phyloP scores from a whole-genome alignment of 352 stramenopile species.

The Pythium periplocum region DNA sequence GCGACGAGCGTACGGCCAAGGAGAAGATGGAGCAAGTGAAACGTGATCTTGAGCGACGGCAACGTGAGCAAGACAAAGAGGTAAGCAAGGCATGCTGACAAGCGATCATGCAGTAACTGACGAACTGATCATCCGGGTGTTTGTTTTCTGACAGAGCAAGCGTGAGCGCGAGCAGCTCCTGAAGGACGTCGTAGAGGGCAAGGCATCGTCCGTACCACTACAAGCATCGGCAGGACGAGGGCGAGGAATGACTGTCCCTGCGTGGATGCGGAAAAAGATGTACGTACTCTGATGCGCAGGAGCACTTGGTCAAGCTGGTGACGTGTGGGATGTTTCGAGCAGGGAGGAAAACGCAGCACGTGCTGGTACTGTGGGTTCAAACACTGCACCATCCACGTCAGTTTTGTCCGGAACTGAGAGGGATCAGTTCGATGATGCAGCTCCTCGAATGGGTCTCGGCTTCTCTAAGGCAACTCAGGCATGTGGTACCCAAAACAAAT shows the following conservation, averaged over 20 bases:
- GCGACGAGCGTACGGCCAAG: slow-evolving; percentile 66
- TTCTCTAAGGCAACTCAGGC: background rate
- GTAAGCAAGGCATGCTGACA: slow-evolving; percentile 15
- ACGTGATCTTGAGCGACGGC: slow-evolving; percentile 65
- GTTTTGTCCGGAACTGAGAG: slow-evolving; percentile 4
- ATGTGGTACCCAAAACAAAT: too few relatives aligned
- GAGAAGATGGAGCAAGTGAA: slow-evolving; percentile 83
- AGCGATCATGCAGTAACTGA: too few relatives aligned
- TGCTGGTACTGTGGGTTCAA: background rate
- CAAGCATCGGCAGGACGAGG: slow-evolving; percentile 58
- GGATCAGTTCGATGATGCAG: slow-evolving; percentile 59
- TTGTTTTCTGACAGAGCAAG: slow-evolving; percentile 34
- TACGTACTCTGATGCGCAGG: slow-evolving; percentile 18
- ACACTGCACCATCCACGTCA: slow-evolving; percentile 5
- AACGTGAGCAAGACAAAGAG: slow-evolving; percentile 68
- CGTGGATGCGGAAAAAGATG: slow-evolving; percentile 92
- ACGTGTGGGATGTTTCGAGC: too few relatives aligned
- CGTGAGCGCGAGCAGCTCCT: slow-evolving; percentile 61
- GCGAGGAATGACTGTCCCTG: slow-evolving; percentile 87
- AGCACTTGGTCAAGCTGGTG: too few relatives aligned
- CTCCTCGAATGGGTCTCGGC: slow-evolving; percentile 17
- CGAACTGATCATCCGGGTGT: background rate
- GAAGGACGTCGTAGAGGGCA: slow-evolving; percentile 65
- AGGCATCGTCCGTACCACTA: slow-evolving; percentile 45
- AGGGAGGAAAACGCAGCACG: too few relatives aligned